phyloP scores from a whole-genome alignment of 345 rosid species.

The Carallia pectinifolia region DNA sequence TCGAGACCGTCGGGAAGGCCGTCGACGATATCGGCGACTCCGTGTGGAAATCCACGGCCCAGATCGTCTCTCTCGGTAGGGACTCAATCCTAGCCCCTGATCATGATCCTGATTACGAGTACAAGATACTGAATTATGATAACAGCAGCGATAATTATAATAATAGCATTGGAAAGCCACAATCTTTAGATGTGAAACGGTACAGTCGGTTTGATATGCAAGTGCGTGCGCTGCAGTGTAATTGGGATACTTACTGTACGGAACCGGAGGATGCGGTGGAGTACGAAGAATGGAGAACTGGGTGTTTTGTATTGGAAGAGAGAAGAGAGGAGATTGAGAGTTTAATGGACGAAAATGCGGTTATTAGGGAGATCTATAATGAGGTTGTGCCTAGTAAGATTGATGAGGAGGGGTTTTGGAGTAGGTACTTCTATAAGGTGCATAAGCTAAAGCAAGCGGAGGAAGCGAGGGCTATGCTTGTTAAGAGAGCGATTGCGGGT shows the following conservation, averaged over 20 bases:
- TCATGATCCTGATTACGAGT: constrained; percentile 16
- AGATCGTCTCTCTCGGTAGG: constrained; percentile 68
- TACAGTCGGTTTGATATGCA: constrained; percentile 75
- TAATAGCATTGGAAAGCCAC: constrained; percentile 10
- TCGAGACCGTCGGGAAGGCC: constrained; percentile 73
- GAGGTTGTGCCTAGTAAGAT: constrained; percentile 43
- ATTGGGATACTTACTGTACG: constrained; percentile 41
- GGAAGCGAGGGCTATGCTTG: constrained; percentile 65
- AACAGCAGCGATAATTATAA: neutral
- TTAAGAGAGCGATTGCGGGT: constrained; percentile 50
- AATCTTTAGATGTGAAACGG: constrained; percentile 26
- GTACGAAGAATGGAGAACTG: constrained; percentile 54
- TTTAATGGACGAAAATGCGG: constrained; percentile 33
- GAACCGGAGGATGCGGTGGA: constrained; percentile 57
- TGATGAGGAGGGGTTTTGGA: constrained; percentile 59
- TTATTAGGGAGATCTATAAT: constrained; percentile 39
- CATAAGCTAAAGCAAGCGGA: constrained; percentile 56
- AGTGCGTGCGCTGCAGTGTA: constrained; percentile 50
- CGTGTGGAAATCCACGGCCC: constrained; percentile 71
- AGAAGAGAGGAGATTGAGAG: constrained; percentile 40
- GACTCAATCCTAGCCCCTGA: constrained; percentile 30
- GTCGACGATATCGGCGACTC: constrained; percentile 78
- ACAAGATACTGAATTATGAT: constrained; percentile 20
- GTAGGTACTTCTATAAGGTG: constrained; percentile 55
- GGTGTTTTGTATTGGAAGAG: constrained; percentile 44